Conservation (phyloP, 768 basidiomycete genomes). For the Podaxis mareebaensis region DNA sequence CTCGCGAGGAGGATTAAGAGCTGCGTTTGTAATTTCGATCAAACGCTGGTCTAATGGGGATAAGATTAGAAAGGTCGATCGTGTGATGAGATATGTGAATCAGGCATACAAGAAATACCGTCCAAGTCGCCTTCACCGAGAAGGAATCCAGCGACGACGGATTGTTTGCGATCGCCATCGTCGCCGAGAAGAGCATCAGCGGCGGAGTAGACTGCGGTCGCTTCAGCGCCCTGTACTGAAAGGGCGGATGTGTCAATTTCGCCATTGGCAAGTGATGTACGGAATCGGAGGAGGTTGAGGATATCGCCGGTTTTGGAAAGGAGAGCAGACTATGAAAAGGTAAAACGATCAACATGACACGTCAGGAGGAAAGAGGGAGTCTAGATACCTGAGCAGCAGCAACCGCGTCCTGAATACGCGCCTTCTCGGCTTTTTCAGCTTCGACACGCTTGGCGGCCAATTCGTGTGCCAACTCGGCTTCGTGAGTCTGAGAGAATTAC, state of each 20-base stretch:
- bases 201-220: constrained; percentile 51
- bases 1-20: constrained; percentile 50
- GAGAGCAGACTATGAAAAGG: constrained; percentile 40
- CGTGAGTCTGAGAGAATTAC: constrained; percentile 47
- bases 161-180: constrained; percentile 49
- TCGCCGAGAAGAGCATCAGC: constrained; percentile 57
- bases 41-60: constrained; percentile 55
- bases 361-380: neutral
- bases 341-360: neutral
- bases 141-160: constrained; percentile 56
- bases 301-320: constrained; percentile 48
- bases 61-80: constrained; percentile 14
- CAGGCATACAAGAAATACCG: constrained; percentile 61
- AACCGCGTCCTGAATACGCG: constrained; percentile 56
- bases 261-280: constrained; percentile 46
- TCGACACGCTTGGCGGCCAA: constrained; percentile 54
- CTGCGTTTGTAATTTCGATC: constrained; percentile 53
- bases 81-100: constrained; percentile 10
- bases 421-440: constrained; percentile 54
- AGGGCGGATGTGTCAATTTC: constrained; percentile 42
- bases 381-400: constrained; percentile 56
- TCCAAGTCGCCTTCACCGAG: constrained; percentile 59
- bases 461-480: constrained; percentile 62
- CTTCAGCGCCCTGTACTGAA: constrained; percentile 51
- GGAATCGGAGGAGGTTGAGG: constrained; percentile 61